These are phyloP conservation scores for Fusarium goolgardi DNA, from an alignment of 2,329 filamentous ascomycete genomes.

Conservation along the genomic window DNA sequence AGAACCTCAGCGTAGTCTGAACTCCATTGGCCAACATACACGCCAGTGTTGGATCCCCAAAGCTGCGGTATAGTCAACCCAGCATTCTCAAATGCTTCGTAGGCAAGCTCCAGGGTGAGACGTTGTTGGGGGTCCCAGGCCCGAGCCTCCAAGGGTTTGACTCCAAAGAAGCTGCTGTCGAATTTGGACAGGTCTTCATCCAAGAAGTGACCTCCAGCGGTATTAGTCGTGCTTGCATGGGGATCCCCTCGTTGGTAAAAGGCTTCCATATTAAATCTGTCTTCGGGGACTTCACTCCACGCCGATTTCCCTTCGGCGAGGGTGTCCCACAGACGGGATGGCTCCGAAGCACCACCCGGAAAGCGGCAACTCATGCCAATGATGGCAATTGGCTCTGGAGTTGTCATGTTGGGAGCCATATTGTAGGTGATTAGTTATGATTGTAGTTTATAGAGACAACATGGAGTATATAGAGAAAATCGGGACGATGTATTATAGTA, in stretches of 20 bases:
- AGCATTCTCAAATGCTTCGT: constrained; percentile 48
- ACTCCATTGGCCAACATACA: constrained; percentile 47
- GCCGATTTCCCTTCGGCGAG: constrained; percentile 2
- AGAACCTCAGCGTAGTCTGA: constrained; percentile 43
- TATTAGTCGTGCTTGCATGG: constrained; percentile 3
- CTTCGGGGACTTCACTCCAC: constrained; percentile 1
- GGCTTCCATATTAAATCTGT: constrained; percentile 4
- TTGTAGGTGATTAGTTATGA: not conserved
- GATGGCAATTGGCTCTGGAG: constrained; percentile 10
- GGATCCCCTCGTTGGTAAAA: constrained; percentile 7
- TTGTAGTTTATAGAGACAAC: constrained; percentile 3
- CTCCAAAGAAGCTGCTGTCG: constrained; percentile 6
- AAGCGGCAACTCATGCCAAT: constrained; percentile 12
- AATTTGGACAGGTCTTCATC: constrained; percentile 4
- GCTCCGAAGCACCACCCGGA: constrained; percentile 4
- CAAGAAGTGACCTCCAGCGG: constrained; percentile 6
- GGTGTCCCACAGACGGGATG: constrained; percentile 5
- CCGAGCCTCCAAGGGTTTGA: constrained; percentile 15
- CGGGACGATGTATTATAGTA: constrained; percentile 8
- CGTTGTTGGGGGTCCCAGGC: constrained; percentile 49
- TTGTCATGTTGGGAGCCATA: constrained; percentile 1
- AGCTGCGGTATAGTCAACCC: constrained; percentile 50
- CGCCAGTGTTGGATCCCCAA: constrained; percentile 44
- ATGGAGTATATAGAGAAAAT: not conserved
- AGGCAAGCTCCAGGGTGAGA: constrained; percentile 44